Base-by-base conservation (phyloP, 768 basidiomycete species). In the Phanerochaete carnosa region DNA sequence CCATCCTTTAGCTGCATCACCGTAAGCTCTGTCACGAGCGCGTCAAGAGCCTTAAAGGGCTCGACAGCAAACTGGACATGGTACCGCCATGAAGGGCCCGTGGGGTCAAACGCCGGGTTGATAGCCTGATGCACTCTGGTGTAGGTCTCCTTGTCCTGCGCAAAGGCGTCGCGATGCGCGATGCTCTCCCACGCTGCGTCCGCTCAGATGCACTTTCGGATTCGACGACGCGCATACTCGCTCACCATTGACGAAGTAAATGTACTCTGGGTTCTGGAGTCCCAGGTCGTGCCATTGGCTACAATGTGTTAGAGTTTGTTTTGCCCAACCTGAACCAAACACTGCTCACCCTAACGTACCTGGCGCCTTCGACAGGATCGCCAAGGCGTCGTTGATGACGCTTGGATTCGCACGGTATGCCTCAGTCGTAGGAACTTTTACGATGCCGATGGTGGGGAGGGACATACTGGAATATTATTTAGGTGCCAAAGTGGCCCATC, bases 181-280 rank as follows among this genome's bases (percentile, higher is more conserved):
- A 52, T 26, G 29, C 52, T 29, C 25, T 63, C 57, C 66, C 66
- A 67, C 3, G 54, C 66, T 67, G 49, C 2, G 33, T 11, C 2
- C 3, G 29, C 37, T 19, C 28, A 49, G 25, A 23, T 8, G 4
- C 8, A 13, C n/a, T n/a, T n/a, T n/a, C 5, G 22, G 28, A 15
- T 11, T 43, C 39, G 39, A 43, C 5, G 11, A 11, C 39, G 19
- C 19, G 39, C 39, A 19, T 19, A 43, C 8, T 19, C 29, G 35
- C 57, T 29, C 56, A 66, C 68, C 64, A 50, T 59, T 55, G 55
- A 61, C 54, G 37, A 58, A 30, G 33, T 65, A 69, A 1, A 49
- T 46, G 32, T 62, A 58, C n/a, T 59, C 55, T n/a, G 59, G 55
- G 25, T 69, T 65, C 56, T 69, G 65, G 32, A 62, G 25, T 32